Evolutionary conservation across 345 rosid species (phyloP).

Genomic region (Syzygium jambos): DNA sequence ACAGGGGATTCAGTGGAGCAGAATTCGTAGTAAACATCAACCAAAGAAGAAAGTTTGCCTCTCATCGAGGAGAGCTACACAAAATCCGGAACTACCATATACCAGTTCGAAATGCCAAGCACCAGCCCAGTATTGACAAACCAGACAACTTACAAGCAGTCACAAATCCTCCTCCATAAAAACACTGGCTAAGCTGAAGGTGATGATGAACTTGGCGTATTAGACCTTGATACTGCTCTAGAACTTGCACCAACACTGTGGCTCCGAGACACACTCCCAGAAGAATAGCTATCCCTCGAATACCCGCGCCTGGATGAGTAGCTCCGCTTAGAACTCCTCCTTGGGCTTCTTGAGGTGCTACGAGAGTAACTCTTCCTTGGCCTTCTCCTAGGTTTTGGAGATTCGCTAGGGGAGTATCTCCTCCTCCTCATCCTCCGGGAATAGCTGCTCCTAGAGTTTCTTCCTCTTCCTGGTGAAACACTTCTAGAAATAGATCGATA

Average conservation of each 20-base stretch:
- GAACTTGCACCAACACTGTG: slow-evolving; percentile 29
- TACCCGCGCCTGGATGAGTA: slow-evolving; percentile 14
- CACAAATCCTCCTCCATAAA: neutral
- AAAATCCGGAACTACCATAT: neutral
- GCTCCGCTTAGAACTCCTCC: slow-evolving; percentile 16
- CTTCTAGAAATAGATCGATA: slow-evolving; percentile 18
- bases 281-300: neutral
- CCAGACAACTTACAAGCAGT: neutral
- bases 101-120: neutral
- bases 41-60: neutral
- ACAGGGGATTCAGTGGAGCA: neutral
- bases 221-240: slow-evolving; percentile 57
- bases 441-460: slow-evolving; percentile 19
- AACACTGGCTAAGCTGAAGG: slow-evolving; percentile 6
- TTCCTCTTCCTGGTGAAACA: neutral
- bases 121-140: neutral
- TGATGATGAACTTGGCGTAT: slow-evolving; percentile 34
- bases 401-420: slow-evolving; percentile 32
- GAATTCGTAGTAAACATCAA: too few species aligned
- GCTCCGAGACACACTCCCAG: slow-evolving; percentile 1
- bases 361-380: slow-evolving; percentile 22
- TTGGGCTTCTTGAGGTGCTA: slow-evolving; percentile 22
- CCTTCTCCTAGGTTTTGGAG: slow-evolving; percentile 26
- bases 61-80: neutral
- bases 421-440: slow-evolving; percentile 13